phyloP scores from a whole-genome alignment of 2,329 filamentous ascomycete species.

The Cryphonectria parasitica region DNA sequence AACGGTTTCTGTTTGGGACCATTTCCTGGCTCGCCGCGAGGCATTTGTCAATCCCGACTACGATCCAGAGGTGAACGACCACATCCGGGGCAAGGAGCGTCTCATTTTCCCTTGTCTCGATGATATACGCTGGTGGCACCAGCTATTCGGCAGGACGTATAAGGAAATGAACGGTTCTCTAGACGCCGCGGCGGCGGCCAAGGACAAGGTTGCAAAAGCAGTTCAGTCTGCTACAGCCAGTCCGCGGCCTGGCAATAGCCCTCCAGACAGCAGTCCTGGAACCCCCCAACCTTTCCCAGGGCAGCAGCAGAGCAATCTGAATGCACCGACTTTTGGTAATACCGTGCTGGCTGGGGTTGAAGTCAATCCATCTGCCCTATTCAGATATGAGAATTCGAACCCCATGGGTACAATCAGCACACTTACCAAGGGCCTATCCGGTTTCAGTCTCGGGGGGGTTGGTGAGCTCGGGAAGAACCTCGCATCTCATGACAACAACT shows the following conservation, averaged over 20 bases:
- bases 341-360: slow-evolving; percentile 28
- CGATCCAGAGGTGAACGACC: slow-evolving; percentile 75
- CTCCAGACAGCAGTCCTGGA: slow-evolving; percentile 31
- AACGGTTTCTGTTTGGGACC: slow-evolving; percentile 92
- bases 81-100: slow-evolving; percentile 76
- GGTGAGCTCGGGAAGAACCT: slow-evolving; percentile 4
- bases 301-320: slow-evolving; percentile 38
- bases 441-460: slow-evolving; percentile 15
- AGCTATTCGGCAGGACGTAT: slow-evolving; percentile 82
- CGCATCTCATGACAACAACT: not conserved
- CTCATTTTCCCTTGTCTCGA: slow-evolving; percentile 78
- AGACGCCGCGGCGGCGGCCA: slow-evolving; percentile 57
- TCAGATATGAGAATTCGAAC: not conserved
- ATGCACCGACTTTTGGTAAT: slow-evolving; percentile 25
- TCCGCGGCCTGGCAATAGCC: slow-evolving; percentile 50
- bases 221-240: slow-evolving; percentile 36
- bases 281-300: slow-evolving; percentile 39
- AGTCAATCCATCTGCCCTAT: slow-evolving; percentile 13
- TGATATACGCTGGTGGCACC: slow-evolving; percentile 92
- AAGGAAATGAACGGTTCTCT: slow-evolving; percentile 86
- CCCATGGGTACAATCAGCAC: slow-evolving; percentile 9
- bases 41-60: slow-evolving; percentile 87
- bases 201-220: slow-evolving; percentile 40
- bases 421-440: slow-evolving; percentile 19
- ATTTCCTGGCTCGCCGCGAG: slow-evolving; percentile 79